These are phyloP conservation scores for Cadophora luteo-olivacea DNA, from an alignment of 2,329 filamentous ascomycete species.

Conservation along the genomic window DNA sequence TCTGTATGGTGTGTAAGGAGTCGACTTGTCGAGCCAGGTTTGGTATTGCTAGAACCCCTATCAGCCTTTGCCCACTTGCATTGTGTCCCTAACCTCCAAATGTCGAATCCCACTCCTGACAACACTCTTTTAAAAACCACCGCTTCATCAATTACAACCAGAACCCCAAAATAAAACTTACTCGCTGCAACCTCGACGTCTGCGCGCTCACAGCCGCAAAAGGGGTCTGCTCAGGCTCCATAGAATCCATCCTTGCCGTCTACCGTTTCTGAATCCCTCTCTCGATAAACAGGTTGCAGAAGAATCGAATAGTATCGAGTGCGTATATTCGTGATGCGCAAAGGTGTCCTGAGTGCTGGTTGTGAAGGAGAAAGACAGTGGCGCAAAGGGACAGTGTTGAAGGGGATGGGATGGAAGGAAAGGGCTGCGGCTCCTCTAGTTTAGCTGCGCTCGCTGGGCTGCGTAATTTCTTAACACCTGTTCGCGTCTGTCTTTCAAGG, in stretches of 20 bases:
- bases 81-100: not conserved
- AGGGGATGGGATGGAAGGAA: not conserved
- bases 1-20: constrained; percentile 86
- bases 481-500: constrained; percentile 26
- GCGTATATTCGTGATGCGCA: constrained; percentile 3
- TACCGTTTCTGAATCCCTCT: constrained; percentile 11
- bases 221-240: constrained; percentile 87
- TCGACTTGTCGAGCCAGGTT: constrained; percentile 90
- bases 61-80: constrained; percentile 30
- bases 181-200: constrained; percentile 76
- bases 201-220: constrained; percentile 90
- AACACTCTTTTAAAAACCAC: not conserved
- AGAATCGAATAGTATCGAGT: not conserved
- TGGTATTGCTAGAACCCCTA: constrained; percentile 77
- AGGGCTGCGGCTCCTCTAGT: not conserved
- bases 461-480: constrained; percentile 31
- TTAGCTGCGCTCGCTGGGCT: constrained; percentile 11
- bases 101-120: not conserved
- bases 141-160: not conserved
- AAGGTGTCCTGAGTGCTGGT: constrained; percentile 8
- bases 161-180: constrained; percentile 52
- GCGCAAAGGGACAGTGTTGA: constrained; percentile 24
- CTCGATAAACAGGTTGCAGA: not conserved
- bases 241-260: constrained; percentile 72
- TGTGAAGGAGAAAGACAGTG: constrained; percentile 18